Evolutionary conservation across 352 stramenopile species (phyloP).

Genomic region (Phytophthora pistaciae): DNA sequence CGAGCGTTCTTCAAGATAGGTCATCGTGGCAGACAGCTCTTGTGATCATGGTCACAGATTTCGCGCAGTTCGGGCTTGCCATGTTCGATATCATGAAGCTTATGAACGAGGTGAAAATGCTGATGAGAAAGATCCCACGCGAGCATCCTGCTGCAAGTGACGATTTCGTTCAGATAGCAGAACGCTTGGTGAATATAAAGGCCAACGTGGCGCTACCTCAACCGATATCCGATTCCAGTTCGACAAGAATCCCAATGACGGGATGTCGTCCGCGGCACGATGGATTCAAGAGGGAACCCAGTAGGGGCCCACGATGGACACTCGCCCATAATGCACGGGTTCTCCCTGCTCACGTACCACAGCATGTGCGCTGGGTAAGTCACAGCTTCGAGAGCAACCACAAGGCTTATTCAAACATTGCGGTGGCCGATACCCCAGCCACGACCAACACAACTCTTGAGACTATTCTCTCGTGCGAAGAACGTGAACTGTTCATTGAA

Average conservation of each 20-base stretch:
- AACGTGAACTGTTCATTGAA: not conserved
- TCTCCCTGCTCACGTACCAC: not conserved
- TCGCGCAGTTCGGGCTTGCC: constrained; percentile 4
- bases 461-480: not conserved
- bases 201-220: not conserved
- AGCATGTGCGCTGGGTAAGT: not conserved
- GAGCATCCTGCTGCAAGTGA: not conserved
- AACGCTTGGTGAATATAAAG: not conserved
- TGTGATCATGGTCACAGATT: constrained; percentile 25
- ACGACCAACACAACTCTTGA: not conserved
- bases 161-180: not conserved
- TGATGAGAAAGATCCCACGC: not conserved
- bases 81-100: not conserved
- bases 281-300: too few relatives aligned
- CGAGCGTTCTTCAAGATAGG: constrained; percentile 33
- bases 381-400: not conserved
- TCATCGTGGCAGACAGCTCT: constrained; percentile 26
- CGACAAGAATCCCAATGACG: not conserved
- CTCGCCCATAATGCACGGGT: not conserved
- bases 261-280: not conserved
- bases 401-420: not conserved
- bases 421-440: not conserved
- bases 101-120: not conserved
- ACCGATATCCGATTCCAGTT: not conserved
- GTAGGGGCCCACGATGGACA: too few relatives aligned